A percentile compares a stretch with the other conserved stretches of the same genome.
phyloP scores from a whole-genome alignment of 352 stramenopile species.

The Globisporangium sylvaticum region DNA sequence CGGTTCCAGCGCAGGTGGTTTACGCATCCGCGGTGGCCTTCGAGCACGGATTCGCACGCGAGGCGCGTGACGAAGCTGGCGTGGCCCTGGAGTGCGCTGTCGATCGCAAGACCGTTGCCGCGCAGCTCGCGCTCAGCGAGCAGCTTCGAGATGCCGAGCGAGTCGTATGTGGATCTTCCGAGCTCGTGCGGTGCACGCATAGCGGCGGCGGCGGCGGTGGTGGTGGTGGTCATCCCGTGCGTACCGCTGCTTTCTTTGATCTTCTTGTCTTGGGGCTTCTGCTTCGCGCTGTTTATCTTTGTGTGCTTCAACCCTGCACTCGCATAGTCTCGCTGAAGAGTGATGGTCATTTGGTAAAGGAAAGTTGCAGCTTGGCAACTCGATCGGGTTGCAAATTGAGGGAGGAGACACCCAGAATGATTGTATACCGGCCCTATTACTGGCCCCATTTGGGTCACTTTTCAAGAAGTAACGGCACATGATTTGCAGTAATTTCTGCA shows the following conservation, averaged over 20 bases:
- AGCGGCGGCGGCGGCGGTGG: not conserved
- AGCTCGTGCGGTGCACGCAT: not conserved
- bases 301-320: not conserved
- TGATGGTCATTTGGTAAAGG: conserved; percentile 1
- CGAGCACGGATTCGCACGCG: conserved; percentile 46
- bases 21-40: conserved; percentile 69
- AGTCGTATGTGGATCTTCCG: not conserved
- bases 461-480: not conserved
- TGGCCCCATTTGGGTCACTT: not conserved
- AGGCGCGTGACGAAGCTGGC: conserved; percentile 55
- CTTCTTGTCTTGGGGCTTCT: not conserved
- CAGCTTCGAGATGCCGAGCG: conserved; percentile 27
- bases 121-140: conserved; percentile 50
- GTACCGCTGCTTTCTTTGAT: not conserved
- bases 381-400: not conserved
- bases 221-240: not conserved
- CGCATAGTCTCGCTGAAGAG: not conserved
- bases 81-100: conserved; percentile 51
- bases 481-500: not conserved
- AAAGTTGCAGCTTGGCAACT: not conserved
- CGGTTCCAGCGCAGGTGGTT: conserved; percentile 86
- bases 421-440: not conserved
- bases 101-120: conserved; percentile 41
- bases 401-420: not conserved
- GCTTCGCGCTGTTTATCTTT: not conserved